Conservation (phyloP, 2,329 filamentous ascomycete species). For the Daldinia eschscholtzii region DNA sequence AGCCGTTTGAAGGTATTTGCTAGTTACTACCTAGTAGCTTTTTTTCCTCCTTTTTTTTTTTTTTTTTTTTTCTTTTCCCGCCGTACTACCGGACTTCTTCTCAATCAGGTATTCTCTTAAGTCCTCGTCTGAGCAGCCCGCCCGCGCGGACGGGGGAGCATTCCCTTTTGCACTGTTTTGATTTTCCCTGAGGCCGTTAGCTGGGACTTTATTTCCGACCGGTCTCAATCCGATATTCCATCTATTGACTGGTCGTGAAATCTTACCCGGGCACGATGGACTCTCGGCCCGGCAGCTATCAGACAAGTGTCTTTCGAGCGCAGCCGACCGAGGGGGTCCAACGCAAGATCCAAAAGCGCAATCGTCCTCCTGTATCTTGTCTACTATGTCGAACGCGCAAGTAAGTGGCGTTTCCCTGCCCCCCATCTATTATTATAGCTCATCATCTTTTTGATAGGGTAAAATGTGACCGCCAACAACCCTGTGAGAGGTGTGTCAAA, state of each 20-base stretch:
- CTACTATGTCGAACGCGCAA: slow-evolving; percentile 54
- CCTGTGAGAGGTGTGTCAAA: slow-evolving; percentile 57
- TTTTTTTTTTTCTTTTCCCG: slow-evolving; percentile 9
- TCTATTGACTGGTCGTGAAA: not conserved
- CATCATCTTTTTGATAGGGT: slow-evolving; percentile 44
- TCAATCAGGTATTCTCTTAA: slow-evolving; percentile 48
- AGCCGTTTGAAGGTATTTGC: slow-evolving; percentile 14
- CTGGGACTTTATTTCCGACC: slow-evolving; percentile 34
- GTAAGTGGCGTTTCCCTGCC: slow-evolving; percentile 45
- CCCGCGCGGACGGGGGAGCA: slow-evolving; percentile 6
- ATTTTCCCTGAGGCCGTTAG: slow-evolving; percentile 3
- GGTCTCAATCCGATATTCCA: slow-evolving; percentile 11
- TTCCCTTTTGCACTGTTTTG: slow-evolving; percentile 9
- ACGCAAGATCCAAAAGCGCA: slow-evolving; percentile 56
- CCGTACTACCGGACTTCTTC: slow-evolving; percentile 39
- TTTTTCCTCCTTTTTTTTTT: slow-evolving; percentile 17
- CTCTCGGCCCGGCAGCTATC: slow-evolving; percentile 48
- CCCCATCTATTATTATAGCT: slow-evolving; percentile 14
- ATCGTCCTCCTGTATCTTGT: slow-evolving; percentile 55
- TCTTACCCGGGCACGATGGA: slow-evolving; percentile 48
- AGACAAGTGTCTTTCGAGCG: slow-evolving; percentile 55
- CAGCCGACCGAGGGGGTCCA: slow-evolving; percentile 53
- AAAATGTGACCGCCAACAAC: slow-evolving; percentile 57
- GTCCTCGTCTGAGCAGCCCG: slow-evolving; percentile 16
- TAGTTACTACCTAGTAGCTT: slow-evolving; percentile 19